phyloP scores from a whole-genome alignment of 805 yeast species.

The Candida mattraensis region DNA sequence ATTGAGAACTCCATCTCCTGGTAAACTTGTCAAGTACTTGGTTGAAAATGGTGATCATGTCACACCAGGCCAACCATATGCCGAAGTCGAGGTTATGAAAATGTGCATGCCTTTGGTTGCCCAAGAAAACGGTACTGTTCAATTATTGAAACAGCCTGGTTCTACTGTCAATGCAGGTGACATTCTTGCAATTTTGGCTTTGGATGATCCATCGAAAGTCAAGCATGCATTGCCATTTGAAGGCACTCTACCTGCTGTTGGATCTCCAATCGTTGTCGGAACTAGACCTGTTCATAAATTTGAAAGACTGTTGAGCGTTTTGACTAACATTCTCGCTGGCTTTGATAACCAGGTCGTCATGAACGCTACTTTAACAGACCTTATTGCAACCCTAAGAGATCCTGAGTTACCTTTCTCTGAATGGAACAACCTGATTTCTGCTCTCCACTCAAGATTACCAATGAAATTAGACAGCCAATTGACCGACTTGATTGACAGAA shows the following conservation, averaged over 20 bases:
- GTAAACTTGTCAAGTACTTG: constrained; percentile 89
- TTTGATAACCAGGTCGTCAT: constrained; percentile 94
- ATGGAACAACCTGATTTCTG: constrained; percentile 84
- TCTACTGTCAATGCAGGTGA: constrained; percentile 97
- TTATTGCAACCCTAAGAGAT: constrained; percentile 72
- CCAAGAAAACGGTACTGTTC: constrained; percentile 89
- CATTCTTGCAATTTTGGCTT: constrained; percentile 87
- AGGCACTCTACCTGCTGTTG: constrained; percentile 88
- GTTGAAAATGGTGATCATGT: constrained; percentile 97
- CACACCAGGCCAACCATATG: constrained; percentile 87
- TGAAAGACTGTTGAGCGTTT: constrained; percentile 53
- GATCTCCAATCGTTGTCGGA: constrained; percentile 81
- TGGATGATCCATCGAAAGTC: constrained; percentile 96
- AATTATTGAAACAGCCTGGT: constrained; percentile 95
- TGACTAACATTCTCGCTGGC: constrained; percentile 82
- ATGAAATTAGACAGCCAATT: constrained; percentile 69
- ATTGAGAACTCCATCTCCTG: constrained; percentile 98
- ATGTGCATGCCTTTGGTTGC: constrained; percentile 98
- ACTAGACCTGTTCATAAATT: constrained; percentile 80
- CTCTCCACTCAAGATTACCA: constrained; percentile 90
- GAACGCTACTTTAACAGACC: constrained; percentile 74
- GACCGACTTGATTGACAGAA: constrained; percentile 63
- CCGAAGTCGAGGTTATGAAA: constrained; percentile 99
- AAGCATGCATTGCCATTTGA: constrained; percentile 95
- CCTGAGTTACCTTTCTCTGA: constrained; percentile 88